Conservation (phyloP, 2,329 filamentous ascomycete genomes). For the Colletotrichum shisoi region DNA sequence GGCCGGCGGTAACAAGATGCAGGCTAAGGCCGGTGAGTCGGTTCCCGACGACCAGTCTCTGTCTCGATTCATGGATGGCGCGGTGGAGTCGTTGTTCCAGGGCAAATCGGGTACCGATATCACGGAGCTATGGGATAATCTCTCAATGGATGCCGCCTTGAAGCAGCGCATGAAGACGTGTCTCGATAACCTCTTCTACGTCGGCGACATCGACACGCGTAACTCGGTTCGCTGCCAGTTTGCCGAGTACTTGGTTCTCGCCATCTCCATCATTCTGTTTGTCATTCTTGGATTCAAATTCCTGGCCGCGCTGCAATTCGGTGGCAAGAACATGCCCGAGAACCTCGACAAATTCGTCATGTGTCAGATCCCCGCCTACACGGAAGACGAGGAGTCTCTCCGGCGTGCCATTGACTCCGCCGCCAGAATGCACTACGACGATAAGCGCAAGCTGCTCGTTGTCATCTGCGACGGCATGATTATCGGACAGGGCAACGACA, state of each 20-base stretch:
- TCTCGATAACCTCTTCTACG: constrained; percentile 92
- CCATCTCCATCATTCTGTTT: constrained; percentile 81
- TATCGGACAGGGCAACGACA: constrained; percentile 96
- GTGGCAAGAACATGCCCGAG: constrained; percentile 88
- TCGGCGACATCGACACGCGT: constrained; percentile 89
- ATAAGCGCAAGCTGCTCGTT: constrained; percentile 94
- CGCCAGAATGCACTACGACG: constrained; percentile 94
- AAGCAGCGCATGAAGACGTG: constrained; percentile 79
- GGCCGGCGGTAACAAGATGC: constrained; percentile 73
- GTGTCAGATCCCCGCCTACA: constrained; percentile 96
- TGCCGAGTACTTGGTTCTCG: constrained; percentile 86
- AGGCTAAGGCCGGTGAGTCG: constrained; percentile 62
- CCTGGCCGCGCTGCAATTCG: constrained; percentile 92
- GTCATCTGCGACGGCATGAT: constrained; percentile 99
- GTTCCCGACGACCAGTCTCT: constrained; percentile 58
- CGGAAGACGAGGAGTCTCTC: constrained; percentile 96
- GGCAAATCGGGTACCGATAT: constrained; percentile 79
- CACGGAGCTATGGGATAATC: constrained; percentile 79
- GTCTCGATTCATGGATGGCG: constrained; percentile 80
- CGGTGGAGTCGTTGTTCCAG: constrained; percentile 80
- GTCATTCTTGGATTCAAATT: constrained; percentile 94
- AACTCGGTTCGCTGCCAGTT: constrained; percentile 87
- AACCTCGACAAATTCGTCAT: constrained; percentile 99
- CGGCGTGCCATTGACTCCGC: constrained; percentile 96
- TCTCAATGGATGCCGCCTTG: constrained; percentile 65